Evolutionary conservation across 2,329 filamentous ascomycete genomes (phyloP).

Genomic region (Ophiostoma angusticollis): DNA sequence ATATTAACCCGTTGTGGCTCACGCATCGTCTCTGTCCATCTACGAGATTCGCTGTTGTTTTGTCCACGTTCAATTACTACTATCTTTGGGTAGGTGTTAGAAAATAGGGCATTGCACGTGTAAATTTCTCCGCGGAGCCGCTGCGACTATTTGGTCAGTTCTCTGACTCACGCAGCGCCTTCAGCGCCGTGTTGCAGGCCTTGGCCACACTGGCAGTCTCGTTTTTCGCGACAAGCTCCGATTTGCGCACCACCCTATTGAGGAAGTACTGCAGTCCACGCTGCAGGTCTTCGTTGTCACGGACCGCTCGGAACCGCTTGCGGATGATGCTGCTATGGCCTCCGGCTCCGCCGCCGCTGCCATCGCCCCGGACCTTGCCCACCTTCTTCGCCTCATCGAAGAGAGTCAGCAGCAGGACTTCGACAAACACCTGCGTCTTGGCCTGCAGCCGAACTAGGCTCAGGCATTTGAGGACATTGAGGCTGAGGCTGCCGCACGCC

Average conservation of each 20-base stretch:
- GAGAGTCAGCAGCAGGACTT: conserved; percentile 64
- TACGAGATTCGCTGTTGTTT: no score
- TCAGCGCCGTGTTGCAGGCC: conserved; percentile 31
- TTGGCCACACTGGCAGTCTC: conserved; percentile 35
- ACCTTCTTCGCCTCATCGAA: conserved; percentile 52
- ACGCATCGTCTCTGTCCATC: no score
- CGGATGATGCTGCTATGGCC: conserved; percentile 32
- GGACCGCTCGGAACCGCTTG: conserved; percentile 52
- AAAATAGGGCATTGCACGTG: no score
- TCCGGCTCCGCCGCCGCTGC: conserved; percentile 16
- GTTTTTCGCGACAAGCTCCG: conserved; percentile 37
- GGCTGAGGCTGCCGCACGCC: conserved; percentile 29
- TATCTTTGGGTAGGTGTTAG: no score
- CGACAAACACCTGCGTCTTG: conserved; percentile 66
- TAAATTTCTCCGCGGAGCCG: no score
- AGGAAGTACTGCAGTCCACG: conserved; percentile 70
- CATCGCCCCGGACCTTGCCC: conserved; percentile 24
- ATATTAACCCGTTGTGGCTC: no score
- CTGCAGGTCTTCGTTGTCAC: conserved; percentile 53
- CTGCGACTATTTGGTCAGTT: background rate
- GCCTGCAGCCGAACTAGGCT: conserved; percentile 67
- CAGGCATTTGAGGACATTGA: conserved; percentile 51
- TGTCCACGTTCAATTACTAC: no score
- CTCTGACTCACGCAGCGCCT: conserved; percentile 19
- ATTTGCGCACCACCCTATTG: conserved; percentile 58